Conservation (phyloP, 495 filamentous ascomycete species). For the Hypoxylon lienhwacheense region DNA sequence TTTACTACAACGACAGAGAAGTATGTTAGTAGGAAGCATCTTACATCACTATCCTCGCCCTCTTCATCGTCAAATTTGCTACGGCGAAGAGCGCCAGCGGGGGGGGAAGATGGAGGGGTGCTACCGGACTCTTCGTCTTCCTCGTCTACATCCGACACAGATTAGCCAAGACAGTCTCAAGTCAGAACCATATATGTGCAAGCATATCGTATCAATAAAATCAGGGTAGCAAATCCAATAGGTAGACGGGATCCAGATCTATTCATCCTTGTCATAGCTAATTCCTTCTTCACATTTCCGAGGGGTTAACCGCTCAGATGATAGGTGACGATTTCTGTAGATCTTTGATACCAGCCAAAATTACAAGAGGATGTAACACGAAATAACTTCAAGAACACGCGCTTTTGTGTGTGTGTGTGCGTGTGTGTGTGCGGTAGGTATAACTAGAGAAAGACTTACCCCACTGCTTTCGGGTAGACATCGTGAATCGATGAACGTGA, state of each 20-base stretch:
- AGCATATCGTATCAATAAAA: slow-evolving; percentile 27
- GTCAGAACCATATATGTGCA: slow-evolving; percentile 2
- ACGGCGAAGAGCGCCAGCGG: slow-evolving; percentile 52
- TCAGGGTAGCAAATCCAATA: slow-evolving; percentile 18
- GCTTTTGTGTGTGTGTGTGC: too few relatives aligned
- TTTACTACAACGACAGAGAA: not conserved
- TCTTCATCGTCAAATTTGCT: slow-evolving; percentile 92
- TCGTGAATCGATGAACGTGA: slow-evolving; percentile 21
- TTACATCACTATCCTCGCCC: slow-evolving; percentile 79
- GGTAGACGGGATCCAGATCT: too few relatives aligned
- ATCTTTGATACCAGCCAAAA: too few relatives aligned
- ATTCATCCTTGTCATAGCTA: too few relatives aligned
- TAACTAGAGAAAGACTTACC: slow-evolving; percentile 34
- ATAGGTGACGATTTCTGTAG: too few relatives aligned
- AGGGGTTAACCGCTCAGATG: too few relatives aligned
- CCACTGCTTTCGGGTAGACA: slow-evolving; percentile 43
- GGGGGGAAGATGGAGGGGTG: slow-evolving; percentile 62
- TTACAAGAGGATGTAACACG: too few relatives aligned
- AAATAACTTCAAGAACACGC: slow-evolving; percentile 19
- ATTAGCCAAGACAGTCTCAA: slow-evolving; percentile 40
- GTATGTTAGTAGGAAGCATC: slow-evolving; percentile 19
- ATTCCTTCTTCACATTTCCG: too few relatives aligned
- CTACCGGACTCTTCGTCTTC: slow-evolving; percentile 69
- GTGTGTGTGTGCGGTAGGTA: not conserved
- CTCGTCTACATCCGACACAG: slow-evolving; percentile 52